Evolutionary conservation across 495 filamentous ascomycete genomes (phyloP), one percentile per base, ranked within the genome.

Genomic region (Podospora tetraspora): DNA sequence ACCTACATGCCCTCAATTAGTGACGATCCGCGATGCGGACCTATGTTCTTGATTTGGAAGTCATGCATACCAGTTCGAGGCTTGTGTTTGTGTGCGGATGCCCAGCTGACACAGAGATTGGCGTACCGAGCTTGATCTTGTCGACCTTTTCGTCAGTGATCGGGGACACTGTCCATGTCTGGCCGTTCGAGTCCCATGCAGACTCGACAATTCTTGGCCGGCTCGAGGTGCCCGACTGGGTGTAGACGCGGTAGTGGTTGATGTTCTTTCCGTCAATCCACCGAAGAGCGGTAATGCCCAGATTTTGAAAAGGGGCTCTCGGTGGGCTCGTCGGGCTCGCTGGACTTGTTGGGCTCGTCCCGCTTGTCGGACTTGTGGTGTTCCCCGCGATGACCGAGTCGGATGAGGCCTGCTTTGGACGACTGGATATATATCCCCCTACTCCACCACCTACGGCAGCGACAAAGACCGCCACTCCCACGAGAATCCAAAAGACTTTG

Each of bases 371-470:
- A 62, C 13, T 34, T 62, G 24, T 25, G 24, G 24, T 25, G 60
- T 29, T 21, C 21, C 10, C 58, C 3, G 3, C 5, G 16, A 13
- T 6, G 23, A 63, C 32, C 32, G 32, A 9, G 21, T 64, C 34
- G 37, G 62, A 27, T 13, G 63, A 27, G 52, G 9, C 25, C 13
- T 58, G 10, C 61, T 58, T 64, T 11, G 24, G 6, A n/a, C 66
- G 66, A 22, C 22, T 56, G 6, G 67, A 25, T 12, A 69, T 16
- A 9, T 23, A 62, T 2, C 21, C 67, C 10, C 67, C 67, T 16
- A 69, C 34, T 61, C 67, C 67, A 19, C 62, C 67, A 9, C 67
- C 67, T 5, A 65, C 12, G 27, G 67, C 62, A n/a, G 62, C 62
- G n/a, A 69, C 9, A 24, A 65, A 10, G 21, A 25, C 32, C 12